phyloP scores from a whole-genome alignment of 352 stramenopile species.

The Globisporangium acanthophoron region DNA sequence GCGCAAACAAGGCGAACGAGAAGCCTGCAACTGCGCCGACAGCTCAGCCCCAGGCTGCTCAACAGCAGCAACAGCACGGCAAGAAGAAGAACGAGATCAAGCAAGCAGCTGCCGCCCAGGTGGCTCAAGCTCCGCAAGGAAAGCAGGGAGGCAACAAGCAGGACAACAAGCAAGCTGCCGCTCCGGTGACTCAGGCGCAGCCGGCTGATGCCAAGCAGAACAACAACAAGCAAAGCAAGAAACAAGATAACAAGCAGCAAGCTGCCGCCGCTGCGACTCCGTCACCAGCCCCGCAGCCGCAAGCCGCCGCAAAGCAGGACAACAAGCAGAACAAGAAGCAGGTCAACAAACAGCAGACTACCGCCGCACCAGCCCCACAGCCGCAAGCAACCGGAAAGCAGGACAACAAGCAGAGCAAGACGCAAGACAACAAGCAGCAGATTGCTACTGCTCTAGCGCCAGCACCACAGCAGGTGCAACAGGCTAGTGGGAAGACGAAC shows the following conservation, averaged over 20 bases:
- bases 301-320: background rate
- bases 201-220: constrained; percentile 1
- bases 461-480: background rate
- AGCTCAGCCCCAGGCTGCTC: no score
- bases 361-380: background rate
- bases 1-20: background rate
- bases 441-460: background rate
- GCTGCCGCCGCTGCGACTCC: background rate
- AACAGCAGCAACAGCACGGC: background rate
- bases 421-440: background rate
- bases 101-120: background rate
- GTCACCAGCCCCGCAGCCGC: background rate
- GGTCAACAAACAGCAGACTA: background rate
- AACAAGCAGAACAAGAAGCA: background rate
- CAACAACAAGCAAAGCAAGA: constrained; percentile 1
- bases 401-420: background rate
- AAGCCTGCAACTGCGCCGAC: background rate
- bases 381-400: background rate
- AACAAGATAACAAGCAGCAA: constrained; percentile 7
- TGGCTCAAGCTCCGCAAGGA: background rate
- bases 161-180: constrained; percentile 4
- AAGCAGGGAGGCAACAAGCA: constrained; percentile 4
- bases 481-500: background rate
- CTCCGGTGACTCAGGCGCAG: background rate
- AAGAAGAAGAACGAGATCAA: constrained; percentile 2